Conservation (phyloP, 163 green algal genomes). For the Scenedesmus sp. region DNA sequence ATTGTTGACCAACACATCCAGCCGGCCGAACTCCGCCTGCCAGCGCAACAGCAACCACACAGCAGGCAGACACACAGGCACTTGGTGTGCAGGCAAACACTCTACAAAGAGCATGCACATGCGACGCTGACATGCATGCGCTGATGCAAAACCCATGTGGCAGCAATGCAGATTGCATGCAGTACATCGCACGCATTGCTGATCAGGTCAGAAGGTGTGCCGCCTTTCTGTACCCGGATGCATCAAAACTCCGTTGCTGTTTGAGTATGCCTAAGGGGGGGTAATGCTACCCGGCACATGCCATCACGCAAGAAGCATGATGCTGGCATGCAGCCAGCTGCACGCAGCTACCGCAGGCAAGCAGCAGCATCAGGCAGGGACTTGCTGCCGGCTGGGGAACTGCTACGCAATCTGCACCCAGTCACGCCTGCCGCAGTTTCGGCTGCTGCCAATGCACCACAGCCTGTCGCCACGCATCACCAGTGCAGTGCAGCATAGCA, state of each 20-base stretch:
- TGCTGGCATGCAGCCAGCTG: neutral
- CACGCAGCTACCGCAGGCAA: slow-evolving; percentile 54
- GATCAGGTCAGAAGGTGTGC: too few species aligned
- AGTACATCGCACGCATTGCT: too few species aligned
- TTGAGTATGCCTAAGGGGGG: too few species aligned
- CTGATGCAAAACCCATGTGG: too few species aligned
- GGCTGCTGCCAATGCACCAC: neutral
- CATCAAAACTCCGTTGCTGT: too few species aligned
- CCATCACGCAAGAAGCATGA: neutral
- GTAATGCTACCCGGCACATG: too few species aligned
- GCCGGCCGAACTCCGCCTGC: slow-evolving; percentile 56
- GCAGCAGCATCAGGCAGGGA: slow-evolving; percentile 29
- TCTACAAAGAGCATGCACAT: too few species aligned
- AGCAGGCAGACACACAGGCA: neutral
- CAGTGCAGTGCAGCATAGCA: neutral
- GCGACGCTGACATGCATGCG: too few species aligned
- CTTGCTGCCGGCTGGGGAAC: too few species aligned
- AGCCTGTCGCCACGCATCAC: neutral
- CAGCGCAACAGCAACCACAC: neutral
- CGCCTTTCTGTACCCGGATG: too few species aligned
- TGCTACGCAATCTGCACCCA: too few species aligned
- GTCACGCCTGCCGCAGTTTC: neutral
- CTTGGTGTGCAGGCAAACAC: too few species aligned
- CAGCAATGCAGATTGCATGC: neutral
- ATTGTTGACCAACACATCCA: slow-evolving; percentile 57